These are phyloP conservation scores for Ligustrum vulgare DNA, from an alignment of 257 asterid species.

Conservation along the genomic window DNA sequence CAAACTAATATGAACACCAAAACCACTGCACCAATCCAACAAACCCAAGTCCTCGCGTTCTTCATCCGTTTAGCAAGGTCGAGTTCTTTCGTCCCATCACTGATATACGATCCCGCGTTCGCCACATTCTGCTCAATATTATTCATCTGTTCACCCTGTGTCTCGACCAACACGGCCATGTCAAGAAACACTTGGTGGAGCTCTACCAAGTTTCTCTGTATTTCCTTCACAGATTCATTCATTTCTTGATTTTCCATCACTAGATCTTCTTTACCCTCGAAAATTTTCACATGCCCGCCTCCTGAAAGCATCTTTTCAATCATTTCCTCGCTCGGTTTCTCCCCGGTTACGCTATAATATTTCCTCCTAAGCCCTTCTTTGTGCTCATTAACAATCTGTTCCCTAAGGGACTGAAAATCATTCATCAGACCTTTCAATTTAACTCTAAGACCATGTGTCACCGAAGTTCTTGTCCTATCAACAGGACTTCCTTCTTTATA, in stretches of 20 bases:
- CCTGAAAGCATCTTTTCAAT: slow-evolving; percentile 52
- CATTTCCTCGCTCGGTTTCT: slow-evolving; percentile 53
- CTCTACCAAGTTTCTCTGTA: slow-evolving; percentile 65
- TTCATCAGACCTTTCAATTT: slow-evolving; percentile 64
- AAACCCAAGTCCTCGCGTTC: slow-evolving; percentile 48
- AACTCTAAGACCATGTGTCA: slow-evolving; percentile 63
- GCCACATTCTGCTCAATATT: slow-evolving; percentile 72
- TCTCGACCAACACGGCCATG: slow-evolving; percentile 85
- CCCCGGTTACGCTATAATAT: slow-evolving; percentile 44
- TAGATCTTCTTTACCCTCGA: slow-evolving; percentile 42
- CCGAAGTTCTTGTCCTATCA: slow-evolving; percentile 66
- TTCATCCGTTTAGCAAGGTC: slow-evolving; percentile 57
- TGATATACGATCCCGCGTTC: slow-evolving; percentile 46
- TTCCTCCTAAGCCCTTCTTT: slow-evolving; percentile 55
- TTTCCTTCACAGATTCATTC: slow-evolving; percentile 64
- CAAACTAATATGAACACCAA: slow-evolving; percentile 58
- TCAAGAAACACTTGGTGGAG: slow-evolving; percentile 83
- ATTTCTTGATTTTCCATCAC: slow-evolving; percentile 55
- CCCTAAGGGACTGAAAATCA: slow-evolving; percentile 70
- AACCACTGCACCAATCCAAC: slow-evolving; percentile 58
- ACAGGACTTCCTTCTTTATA: slow-evolving; percentile 51
- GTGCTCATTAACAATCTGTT: slow-evolving; percentile 49
- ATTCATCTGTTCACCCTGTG: slow-evolving; percentile 72
- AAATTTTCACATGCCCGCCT: slow-evolving; percentile 26
- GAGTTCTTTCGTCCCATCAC: slow-evolving; percentile 53